A percentile compares a stretch with the other conserved stretches of the same genome.
These are phyloP conservation scores for Solanum piurae DNA, from an alignment of 257 asterid species.

Conservation along the genomic window DNA sequence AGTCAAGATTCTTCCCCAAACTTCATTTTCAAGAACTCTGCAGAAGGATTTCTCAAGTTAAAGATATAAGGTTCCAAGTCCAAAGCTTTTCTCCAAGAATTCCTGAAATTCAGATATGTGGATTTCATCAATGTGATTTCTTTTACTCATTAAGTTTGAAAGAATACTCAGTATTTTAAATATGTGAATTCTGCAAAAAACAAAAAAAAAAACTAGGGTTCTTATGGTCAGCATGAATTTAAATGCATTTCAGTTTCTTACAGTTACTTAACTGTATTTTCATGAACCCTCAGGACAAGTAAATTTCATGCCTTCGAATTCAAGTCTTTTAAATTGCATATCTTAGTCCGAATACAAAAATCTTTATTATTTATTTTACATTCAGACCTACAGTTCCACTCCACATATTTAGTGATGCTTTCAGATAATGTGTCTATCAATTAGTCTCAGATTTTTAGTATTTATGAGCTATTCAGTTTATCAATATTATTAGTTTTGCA, in stretches of 20 bases:
- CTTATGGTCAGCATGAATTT: neutral
- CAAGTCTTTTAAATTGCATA: neutral
- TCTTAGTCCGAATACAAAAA: too few relatives aligned
- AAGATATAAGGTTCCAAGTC: neutral
- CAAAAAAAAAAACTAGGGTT: too few relatives aligned
- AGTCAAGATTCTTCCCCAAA: neutral
- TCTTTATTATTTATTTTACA: neutral
- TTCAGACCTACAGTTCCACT: too few relatives aligned
- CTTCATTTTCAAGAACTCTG: neutral
- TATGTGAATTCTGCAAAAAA: neutral
- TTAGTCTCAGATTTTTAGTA: too few relatives aligned
- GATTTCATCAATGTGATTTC: neutral
- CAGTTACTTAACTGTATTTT: neutral
- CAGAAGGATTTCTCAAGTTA: neutral
- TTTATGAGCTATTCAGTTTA: too few relatives aligned
- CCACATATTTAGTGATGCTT: too few relatives aligned
- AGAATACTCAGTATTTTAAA: neutral
- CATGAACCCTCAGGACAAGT: neutral
- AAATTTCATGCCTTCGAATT: neutral
- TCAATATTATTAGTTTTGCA: too few relatives aligned
- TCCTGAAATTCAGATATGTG: neutral
- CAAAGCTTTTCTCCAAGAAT: too few relatives aligned
- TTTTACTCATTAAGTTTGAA: too few relatives aligned
- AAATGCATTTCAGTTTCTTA: too few relatives aligned
- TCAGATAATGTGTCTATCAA: too few relatives aligned